These are phyloP conservation scores for Pontederia paniculata DNA, from an alignment of 176 grass and related monocot genomes.

Conservation along the genomic window DNA sequence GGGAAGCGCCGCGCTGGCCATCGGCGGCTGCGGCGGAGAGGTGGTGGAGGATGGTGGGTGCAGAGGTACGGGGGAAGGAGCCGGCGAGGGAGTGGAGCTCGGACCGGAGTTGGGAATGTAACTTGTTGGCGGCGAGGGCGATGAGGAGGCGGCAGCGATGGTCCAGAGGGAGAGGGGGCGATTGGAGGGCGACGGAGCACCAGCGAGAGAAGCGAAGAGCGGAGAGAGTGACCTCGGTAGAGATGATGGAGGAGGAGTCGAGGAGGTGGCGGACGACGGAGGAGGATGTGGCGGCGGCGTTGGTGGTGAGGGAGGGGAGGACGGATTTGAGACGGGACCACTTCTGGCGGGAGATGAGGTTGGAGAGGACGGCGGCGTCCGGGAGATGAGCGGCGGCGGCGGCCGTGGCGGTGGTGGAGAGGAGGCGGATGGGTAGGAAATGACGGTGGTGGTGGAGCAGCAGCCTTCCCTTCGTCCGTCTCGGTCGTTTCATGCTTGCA, in stretches of 20 bases:
- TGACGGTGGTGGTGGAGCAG: neutral
- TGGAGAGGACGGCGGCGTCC: slow-evolving; percentile 18
- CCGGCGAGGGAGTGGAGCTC: slow-evolving; percentile 49
- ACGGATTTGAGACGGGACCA: slow-evolving; percentile 30
- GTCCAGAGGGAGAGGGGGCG: slow-evolving; percentile 33
- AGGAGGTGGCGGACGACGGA: slow-evolving; percentile 26
- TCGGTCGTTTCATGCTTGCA: no score
- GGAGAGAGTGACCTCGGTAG: slow-evolving; percentile 21
- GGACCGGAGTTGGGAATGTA: slow-evolving; percentile 48
- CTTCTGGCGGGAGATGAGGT: slow-evolving; percentile 30
- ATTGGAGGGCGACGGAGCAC: slow-evolving; percentile 37
- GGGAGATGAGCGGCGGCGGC: neutral
- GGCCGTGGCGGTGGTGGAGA: neutral
- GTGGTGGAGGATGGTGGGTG: slow-evolving; percentile 37
- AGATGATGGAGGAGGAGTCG: slow-evolving; percentile 34
- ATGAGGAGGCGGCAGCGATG: slow-evolving; percentile 64
- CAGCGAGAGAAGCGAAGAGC: slow-evolving; percentile 48
- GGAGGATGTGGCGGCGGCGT: slow-evolving; percentile 14
- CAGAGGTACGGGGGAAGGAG: slow-evolving; percentile 37
- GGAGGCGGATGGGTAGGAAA: neutral
- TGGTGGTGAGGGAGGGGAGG: slow-evolving; percentile 30
- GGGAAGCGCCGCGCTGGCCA: slow-evolving; percentile 8
- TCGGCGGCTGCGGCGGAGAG: slow-evolving; percentile 4
- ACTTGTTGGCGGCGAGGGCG: slow-evolving; percentile 38
- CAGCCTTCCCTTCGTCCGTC: no score